These are phyloP conservation scores for Venturia nashicola DNA, from an alignment of 2,329 filamentous ascomycete species.

Conservation along the genomic window DNA sequence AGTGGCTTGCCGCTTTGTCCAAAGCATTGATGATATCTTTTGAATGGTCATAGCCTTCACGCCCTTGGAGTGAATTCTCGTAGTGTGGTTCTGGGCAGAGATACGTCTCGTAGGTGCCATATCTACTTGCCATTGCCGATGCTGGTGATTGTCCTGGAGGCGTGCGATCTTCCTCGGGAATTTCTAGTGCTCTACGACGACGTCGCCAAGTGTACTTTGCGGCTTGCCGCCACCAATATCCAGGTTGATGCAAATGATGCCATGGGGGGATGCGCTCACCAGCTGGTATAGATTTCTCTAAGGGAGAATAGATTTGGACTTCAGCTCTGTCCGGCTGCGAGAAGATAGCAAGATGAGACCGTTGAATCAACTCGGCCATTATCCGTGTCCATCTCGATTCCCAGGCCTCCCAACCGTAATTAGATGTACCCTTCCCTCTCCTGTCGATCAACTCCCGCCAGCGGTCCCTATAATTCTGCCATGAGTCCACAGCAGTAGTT, in stretches of 20 bases:
- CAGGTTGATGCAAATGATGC: slow-evolving; percentile 48
- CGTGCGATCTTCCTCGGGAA: slow-evolving; percentile 46
- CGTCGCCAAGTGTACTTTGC: slow-evolving; percentile 39
- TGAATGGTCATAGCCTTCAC: slow-evolving; percentile 38
- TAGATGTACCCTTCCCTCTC: slow-evolving; percentile 71
- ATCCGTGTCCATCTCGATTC: slow-evolving; percentile 59
- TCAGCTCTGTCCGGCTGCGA: slow-evolving; percentile 17
- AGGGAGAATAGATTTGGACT: slow-evolving; percentile 30
- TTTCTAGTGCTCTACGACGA: slow-evolving; percentile 38
- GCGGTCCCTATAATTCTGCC: slow-evolving; percentile 64
- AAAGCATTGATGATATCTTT: slow-evolving; percentile 36
- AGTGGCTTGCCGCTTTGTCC: slow-evolving; percentile 36
- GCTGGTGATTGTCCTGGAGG: slow-evolving; percentile 43
- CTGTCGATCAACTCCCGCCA: slow-evolving; percentile 69
- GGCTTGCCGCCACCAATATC: slow-evolving; percentile 47
- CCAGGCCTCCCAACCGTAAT: slow-evolving; percentile 93
- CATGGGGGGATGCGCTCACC: slow-evolving; percentile 43
- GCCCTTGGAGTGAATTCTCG: slow-evolving; percentile 36
- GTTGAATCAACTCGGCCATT: slow-evolving; percentile 48
- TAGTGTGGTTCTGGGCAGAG: slow-evolving; percentile 46
- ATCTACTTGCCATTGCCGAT: slow-evolving; percentile 40
- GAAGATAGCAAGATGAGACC: slow-evolving; percentile 37
- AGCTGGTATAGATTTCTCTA: slow-evolving; percentile 38
- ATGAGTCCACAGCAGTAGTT: slow-evolving; percentile 68
- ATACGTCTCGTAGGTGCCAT: slow-evolving; percentile 46